A percentile compares a stretch with the other conserved stretches of the same genome.
phyloP scores from a whole-genome alignment of 345 rosid genomes.

The Euphorbia pulcherrima region DNA sequence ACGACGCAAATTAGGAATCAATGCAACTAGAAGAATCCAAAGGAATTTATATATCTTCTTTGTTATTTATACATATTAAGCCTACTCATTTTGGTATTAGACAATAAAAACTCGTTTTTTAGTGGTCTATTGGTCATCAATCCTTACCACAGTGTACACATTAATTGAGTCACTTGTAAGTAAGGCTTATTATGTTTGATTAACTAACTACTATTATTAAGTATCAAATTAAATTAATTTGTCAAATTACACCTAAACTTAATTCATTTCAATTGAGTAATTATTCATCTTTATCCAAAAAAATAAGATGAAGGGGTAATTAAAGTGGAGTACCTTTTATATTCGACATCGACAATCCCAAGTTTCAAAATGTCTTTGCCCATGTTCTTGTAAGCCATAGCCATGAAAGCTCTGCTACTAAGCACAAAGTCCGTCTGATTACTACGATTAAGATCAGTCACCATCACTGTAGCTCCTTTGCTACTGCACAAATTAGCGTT shows the following conservation, averaged over 20 bases:
- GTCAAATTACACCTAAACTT: too few species aligned
- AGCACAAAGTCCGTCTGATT: slow-evolving; percentile 75
- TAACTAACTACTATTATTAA: too few species aligned
- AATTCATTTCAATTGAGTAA: too few species aligned
- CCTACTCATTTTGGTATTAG: too few species aligned
- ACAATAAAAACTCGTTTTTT: too few species aligned
- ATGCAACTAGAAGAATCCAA: not conserved
- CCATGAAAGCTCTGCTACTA: slow-evolving; percentile 73
- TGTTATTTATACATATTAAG: not conserved
- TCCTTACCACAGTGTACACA: too few species aligned
- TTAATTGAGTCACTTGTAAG: too few species aligned
- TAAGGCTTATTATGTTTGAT: too few species aligned
- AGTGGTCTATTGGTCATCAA: too few species aligned
- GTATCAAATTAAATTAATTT: too few species aligned
- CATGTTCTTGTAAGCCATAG: slow-evolving; percentile 66
- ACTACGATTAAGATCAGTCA: slow-evolving; percentile 59
- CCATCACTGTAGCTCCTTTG: slow-evolving; percentile 58
- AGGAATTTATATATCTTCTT: too few species aligned
- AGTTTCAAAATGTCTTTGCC: slow-evolving; percentile 45
- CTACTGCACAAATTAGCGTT: slow-evolving; percentile 47
- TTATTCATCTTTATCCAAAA: too few species aligned
- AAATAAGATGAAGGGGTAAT: not conserved
- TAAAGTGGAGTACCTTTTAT: slow-evolving; percentile 65
- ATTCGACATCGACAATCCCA: slow-evolving; percentile 63
- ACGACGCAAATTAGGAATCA: not conserved